Evolutionary conservation across 2,329 filamentous ascomycete species (phyloP), one percentile per base, ranked within the genome.

Genomic region (Bipolaris gigantea): DNA sequence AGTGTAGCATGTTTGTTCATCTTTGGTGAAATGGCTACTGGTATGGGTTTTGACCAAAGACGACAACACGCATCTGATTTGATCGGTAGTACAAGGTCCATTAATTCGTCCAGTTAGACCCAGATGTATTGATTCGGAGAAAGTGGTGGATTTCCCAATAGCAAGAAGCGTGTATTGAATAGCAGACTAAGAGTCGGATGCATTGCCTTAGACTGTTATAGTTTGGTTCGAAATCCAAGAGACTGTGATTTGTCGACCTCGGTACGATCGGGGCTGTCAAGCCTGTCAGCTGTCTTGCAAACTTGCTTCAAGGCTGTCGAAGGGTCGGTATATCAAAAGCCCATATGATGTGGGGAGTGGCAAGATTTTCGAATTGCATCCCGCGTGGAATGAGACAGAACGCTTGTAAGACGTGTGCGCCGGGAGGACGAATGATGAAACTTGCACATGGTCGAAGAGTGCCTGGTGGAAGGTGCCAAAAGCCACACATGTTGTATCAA

Each of bases 21-120:
- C 61, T 23, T 68, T 66, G 10, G 60, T 62, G 27, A 73, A 50
- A 44, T 67, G 60, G 39, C 65, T 63, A 59, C 67, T 72, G 19
- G 32, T 11, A 3, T 44, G 19, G 13, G 27, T 61, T 3, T 21
- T 21, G 21, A 21, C 21, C 21, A 21, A 21, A 21, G 21, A 21
- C 21, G 21, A 21, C 21, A 21, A 21, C 21, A 21, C 5, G 3
- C 21, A 21, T 21, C 21, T 21, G 5, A 21, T 21, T 21, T 21
- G 3, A 21, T 3, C 21, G n/a, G n/a, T 21, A 21, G 21, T 21
- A 21, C 5, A 21, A 21, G 21, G 21, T 5, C 5, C 5, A 5
- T 21, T 5, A 21, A 21, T 3, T 21, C 5, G 21, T 21, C 21
- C 21, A 21, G 5, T 21, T 21, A 21, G 21, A 5, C 21, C 21